Evolutionary conservation across 2,329 filamentous ascomycete genomes (phyloP).

Genomic region (Colletotrichum orchidophilum): DNA sequence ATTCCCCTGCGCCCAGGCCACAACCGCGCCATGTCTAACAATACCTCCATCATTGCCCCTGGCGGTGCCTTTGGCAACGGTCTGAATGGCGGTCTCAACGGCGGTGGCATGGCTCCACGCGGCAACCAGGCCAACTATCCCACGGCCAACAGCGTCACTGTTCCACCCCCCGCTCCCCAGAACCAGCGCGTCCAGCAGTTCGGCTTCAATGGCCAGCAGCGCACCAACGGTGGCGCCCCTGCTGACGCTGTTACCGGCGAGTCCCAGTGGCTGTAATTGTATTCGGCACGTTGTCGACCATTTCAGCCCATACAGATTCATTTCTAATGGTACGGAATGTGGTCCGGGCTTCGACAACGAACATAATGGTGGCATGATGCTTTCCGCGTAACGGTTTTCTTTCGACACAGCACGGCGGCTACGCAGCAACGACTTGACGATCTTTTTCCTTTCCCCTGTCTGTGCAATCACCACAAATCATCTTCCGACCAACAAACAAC

Average conservation of each 20-base stretch:
- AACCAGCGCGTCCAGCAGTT: slow-evolving; percentile 22
- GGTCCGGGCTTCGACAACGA: slow-evolving; percentile 32
- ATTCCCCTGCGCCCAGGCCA: slow-evolving; percentile 57
- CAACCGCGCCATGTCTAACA: slow-evolving; percentile 53
- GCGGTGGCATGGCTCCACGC: slow-evolving; percentile 38
- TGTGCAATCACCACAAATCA: slow-evolving; percentile 38
- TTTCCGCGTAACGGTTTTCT: slow-evolving; percentile 34
- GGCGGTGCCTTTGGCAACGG: slow-evolving; percentile 40
- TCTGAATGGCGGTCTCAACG: slow-evolving; percentile 40
- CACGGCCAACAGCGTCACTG: slow-evolving; percentile 43
- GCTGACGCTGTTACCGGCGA: slow-evolving; percentile 44
- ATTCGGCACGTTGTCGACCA: slow-evolving; percentile 17
- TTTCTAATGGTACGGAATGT: slow-evolving; percentile 28
- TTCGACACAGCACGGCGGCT: slow-evolving; percentile 46
- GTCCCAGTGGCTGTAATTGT: slow-evolving; percentile 50
- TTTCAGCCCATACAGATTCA: background rate
- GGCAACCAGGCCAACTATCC: slow-evolving; percentile 49
- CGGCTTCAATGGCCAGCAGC: slow-evolving; percentile 23
- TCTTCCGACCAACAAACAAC: slow-evolving; percentile 23
- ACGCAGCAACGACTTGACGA: slow-evolving; percentile 53
- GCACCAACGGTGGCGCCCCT: slow-evolving; percentile 17
- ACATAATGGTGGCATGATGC: slow-evolving; percentile 32
- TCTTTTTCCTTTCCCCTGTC: slow-evolving; percentile 44
- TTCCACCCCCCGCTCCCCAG: slow-evolving; percentile 39
- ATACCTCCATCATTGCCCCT: slow-evolving; percentile 46